A percentile compares a stretch with the other conserved stretches of the same genome.
Evolutionary conservation across 2,329 filamentous ascomycete genomes (phyloP).

Genomic region (Myriosclerotinia scirpicola): DNA sequence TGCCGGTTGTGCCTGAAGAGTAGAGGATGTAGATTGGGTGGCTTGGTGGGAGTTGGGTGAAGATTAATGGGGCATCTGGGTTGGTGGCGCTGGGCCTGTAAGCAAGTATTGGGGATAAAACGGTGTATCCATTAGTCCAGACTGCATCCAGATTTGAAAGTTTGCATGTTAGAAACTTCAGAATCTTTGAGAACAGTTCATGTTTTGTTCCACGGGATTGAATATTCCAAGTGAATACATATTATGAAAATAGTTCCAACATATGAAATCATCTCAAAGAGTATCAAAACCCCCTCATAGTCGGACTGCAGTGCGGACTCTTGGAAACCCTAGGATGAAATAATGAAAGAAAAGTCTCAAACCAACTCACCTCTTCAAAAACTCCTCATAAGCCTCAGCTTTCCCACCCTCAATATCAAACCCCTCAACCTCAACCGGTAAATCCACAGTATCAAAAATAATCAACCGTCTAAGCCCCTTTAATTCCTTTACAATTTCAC

Average conservation of each 20-base stretch:
- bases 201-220: not conserved
- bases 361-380: conserved; percentile 42
- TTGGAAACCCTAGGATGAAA: not conserved
- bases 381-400: conserved; percentile 45
- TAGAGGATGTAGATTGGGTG: conserved; percentile 94
- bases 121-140: not conserved
- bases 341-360: not conserved
- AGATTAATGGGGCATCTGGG: conserved; percentile 50
- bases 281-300: not conserved
- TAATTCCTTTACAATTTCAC: conserved; percentile 70
- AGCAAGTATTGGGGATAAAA: conserved; percentile 30
- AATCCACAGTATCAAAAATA: conserved; percentile 66
- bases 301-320: not conserved
- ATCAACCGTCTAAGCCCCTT: conserved; percentile 65
- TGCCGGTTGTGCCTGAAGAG: conserved; percentile 82
- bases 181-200: not conserved
- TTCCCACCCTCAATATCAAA: conserved; percentile 41
- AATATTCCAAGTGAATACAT: not conserved
- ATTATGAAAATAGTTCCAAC: not conserved
- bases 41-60: conserved; percentile 77
- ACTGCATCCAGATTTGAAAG: not conserved
- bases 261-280: not conserved
- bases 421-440: conserved; percentile 31
- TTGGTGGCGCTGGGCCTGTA: conserved; percentile 34
- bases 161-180: not conserved